Percentiles rank a stretch among this genome's conserved stretches.
Evolutionary conservation across 108 stramenopile species (phyloP).

Genomic region (Cyclotella baltica): DNA sequence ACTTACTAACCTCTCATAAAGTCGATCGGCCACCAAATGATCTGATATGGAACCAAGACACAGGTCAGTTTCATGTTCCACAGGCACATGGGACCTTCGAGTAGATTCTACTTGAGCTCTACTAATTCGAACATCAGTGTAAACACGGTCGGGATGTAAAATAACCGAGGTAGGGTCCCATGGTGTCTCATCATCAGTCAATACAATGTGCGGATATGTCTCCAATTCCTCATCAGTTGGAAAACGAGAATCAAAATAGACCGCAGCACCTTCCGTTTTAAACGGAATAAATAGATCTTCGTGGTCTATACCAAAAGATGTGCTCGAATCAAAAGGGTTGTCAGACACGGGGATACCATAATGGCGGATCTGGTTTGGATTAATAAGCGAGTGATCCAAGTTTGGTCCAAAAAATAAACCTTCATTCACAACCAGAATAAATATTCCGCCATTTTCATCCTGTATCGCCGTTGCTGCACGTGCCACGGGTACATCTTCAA

Average conservation of each 20-base stretch:
- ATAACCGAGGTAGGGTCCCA: background rate
- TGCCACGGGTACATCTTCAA: too few relatives aligned
- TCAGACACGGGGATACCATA: conserved; percentile 12
- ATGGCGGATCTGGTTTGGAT: too few relatives aligned
- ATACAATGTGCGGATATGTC: background rate
- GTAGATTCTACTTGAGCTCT: too few relatives aligned
- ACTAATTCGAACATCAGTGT: too few relatives aligned
- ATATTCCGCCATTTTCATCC: background rate
- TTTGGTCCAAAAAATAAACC: conserved; percentile 36
- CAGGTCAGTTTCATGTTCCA: too few relatives aligned
- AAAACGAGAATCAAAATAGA: conserved; percentile 9
- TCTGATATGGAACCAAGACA: too few relatives aligned
- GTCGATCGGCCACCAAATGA: too few relatives aligned
- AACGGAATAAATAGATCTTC: too few relatives aligned
- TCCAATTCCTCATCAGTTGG: conserved; percentile 13
- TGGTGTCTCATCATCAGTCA: conserved; percentile 9
- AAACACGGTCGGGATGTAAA: background rate
- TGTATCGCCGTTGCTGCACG: too few relatives aligned
- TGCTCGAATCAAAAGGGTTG: background rate
- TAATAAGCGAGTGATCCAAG: too few relatives aligned
- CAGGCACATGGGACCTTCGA: background rate
- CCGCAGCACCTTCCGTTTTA: background rate
- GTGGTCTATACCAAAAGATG: conserved; percentile 12
- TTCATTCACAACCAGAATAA: conserved; percentile 25
- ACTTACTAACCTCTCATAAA: too few relatives aligned